Percentiles rank a stretch among this genome's conserved stretches.
phyloP scores from a whole-genome alignment of 2,329 filamentous ascomycete species.

The Paraconiothyrium brasiliense region DNA sequence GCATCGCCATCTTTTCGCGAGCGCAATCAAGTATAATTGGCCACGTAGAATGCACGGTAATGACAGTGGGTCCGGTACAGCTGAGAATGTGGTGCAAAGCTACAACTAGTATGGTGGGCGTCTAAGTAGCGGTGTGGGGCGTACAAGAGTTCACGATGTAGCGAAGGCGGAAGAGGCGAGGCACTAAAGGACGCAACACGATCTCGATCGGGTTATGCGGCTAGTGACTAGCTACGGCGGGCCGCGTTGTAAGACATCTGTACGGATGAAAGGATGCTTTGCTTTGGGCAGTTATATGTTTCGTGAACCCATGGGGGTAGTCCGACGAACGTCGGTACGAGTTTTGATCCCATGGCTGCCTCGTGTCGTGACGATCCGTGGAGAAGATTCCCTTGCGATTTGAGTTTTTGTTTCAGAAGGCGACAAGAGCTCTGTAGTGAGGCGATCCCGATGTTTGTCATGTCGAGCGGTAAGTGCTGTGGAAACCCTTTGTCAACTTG shows the following conservation, averaged over 20 bases:
- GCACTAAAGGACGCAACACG: not conserved
- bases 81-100: not conserved
- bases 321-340: slow-evolving; percentile 4
- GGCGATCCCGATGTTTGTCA: not conserved
- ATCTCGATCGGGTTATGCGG: not conserved
- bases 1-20: not conserved
- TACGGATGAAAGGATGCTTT: not conserved
- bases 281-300: not conserved
- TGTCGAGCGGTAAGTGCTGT: not conserved
- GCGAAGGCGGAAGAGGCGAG: slow-evolving; percentile 1
- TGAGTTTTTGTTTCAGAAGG: not conserved
- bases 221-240: slow-evolving; percentile 6
- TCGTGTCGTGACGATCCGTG: not conserved
- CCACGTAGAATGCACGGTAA: not conserved
- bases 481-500: not conserved
- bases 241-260: not conserved
- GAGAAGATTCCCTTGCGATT: not conserved
- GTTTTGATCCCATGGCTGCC: not conserved
- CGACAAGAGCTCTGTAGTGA: not conserved
- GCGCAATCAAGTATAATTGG: not conserved
- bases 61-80: not conserved
- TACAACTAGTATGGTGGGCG: not conserved
- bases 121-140: slow-evolving; percentile 16
- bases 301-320: not conserved
- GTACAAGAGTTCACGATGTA: slow-evolving; percentile 4